Base-by-base conservation (phyloP, 352 stramenopile species). In the Phytophthora sp. region DNA sequence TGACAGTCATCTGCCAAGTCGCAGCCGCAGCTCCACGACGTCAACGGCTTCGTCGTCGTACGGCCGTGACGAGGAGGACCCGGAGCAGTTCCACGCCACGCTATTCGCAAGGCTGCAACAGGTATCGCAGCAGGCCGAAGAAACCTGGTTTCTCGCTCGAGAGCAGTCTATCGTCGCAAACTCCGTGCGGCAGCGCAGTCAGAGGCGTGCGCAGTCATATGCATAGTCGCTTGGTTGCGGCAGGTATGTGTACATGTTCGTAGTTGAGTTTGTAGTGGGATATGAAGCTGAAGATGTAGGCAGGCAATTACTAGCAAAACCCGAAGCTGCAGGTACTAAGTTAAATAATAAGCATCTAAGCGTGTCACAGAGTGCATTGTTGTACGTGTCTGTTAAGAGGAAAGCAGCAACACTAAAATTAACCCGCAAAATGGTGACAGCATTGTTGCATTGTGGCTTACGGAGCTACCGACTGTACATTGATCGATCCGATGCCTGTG, bases 121-220 rank as follows among this genome's bases (percentile, higher is more conserved):
- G 39, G 67, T 61, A 7, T 69, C 61, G 17, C 32, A 59, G 12
- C 55, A 67, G 20, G 66, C 60, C 21, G 70, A 83, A 39, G 56
- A 57, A 41, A 83, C 74, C 0, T 58, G 74, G 21, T 39, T 45
- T 24, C 37, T 78, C 46, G 65, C 74, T 28, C 53, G 54, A 45
- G 69, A 69, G 37, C 69, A 82, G 50, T 64, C 70, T 2, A n/a
- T 51, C 45, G 50, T 66, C 8, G 70, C 74, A 1, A 48, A 65
- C 21, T 54, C 49, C 6, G 30, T 75, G 5, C 64, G 60, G 10
- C 51, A 50, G 10, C 44, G 35, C 12, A 71, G 31, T 11, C 55
- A n/a, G n/a, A n/a, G n/a, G n/a, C n/a, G n/a, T n/a, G n/a, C n/a
- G n/a, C n/a, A n/a, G n/a, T n/a, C n/a, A n/a, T n/a, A n/a, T n/a